Evolutionary conservation across 2,329 filamentous ascomycete species (phyloP).

Genomic region (Drechslera avenae): DNA sequence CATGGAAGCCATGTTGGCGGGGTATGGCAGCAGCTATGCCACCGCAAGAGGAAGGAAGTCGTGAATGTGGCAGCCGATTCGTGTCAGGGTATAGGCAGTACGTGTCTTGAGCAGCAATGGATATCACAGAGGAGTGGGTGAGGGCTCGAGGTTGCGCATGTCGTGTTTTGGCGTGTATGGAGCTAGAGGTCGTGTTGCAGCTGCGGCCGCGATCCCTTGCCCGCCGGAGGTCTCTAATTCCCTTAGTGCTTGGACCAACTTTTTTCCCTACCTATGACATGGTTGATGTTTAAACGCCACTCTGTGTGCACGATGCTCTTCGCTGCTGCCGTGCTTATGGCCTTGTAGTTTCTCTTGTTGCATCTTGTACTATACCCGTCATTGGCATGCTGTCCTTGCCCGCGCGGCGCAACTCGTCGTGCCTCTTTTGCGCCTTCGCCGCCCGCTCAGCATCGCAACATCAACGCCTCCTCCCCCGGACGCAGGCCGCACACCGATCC

Average conservation of each 20-base stretch:
- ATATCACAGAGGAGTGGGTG: background rate
- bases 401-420: slow-evolving; percentile 40
- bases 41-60: background rate
- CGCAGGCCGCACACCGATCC: slow-evolving; percentile 27
- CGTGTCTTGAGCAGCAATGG: background rate
- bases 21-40: slow-evolving; percentile 29
- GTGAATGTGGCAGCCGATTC: background rate
- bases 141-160: slow-evolving; percentile 9
- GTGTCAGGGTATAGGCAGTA: background rate
- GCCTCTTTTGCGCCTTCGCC: slow-evolving; percentile 50
- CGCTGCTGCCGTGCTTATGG: slow-evolving; percentile 1
- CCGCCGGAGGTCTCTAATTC: slow-evolving; percentile 19
- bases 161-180: slow-evolving; percentile 23
- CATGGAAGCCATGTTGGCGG: slow-evolving; percentile 76
- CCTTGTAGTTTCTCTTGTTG: background rate
- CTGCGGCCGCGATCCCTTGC: slow-evolving; percentile 17
- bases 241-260: slow-evolving; percentile 25
- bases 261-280: slow-evolving; percentile 31
- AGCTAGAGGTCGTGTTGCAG: slow-evolving; percentile 24
- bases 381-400: slow-evolving; percentile 36
- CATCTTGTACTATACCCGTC: background rate
- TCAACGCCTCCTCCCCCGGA: slow-evolving; percentile 37
- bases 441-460: slow-evolving; percentile 25
- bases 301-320: background rate
- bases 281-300: slow-evolving; percentile 1